Percentiles rank a stretch among this genome's conserved stretches.
phyloP scores from a whole-genome alignment of 2,329 filamentous ascomycete genomes.

The Magnaporthiopsis rhizophila region DNA sequence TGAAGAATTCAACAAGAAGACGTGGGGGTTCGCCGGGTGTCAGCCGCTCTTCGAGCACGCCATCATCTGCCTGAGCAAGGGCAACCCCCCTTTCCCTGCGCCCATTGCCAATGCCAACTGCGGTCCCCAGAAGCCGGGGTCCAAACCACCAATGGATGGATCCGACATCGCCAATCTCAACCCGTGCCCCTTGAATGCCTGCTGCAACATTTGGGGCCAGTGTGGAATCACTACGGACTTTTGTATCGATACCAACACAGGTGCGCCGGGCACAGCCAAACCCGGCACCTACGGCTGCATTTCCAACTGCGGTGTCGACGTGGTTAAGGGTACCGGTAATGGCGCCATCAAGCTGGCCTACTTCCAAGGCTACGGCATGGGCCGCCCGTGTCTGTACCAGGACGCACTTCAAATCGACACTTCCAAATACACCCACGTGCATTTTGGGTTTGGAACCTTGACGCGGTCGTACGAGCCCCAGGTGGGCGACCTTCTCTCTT shows the following conservation, averaged over 20 bases:
- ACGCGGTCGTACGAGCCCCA: constrained; percentile 15
- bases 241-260: constrained; percentile 23
- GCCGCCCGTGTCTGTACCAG: constrained; percentile 21
- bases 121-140: constrained; percentile 24
- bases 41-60: constrained; percentile 16
- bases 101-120: constrained; percentile 22
- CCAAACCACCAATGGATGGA: constrained; percentile 16
- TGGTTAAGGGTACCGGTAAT: constrained; percentile 15
- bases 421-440: constrained; percentile 19
- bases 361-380: constrained; percentile 25
- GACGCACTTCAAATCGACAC: constrained; percentile 21
- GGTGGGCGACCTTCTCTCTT: constrained; percentile 11
- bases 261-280: constrained; percentile 27
- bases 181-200: not conserved
- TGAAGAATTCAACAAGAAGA: not conserved
- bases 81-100: constrained; percentile 25
- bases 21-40: not conserved
- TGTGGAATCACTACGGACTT: constrained; percentile 23
- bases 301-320: constrained; percentile 30
- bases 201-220: constrained; percentile 13
- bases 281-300: constrained; percentile 28
- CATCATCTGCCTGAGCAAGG: constrained; percentile 27
- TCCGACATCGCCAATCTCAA: constrained; percentile 12
- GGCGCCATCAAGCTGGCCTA: constrained; percentile 21
- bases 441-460: constrained; percentile 24